Base-by-base conservation (phyloP, 1,284 basidiomycete genomes). In the Naganishia cerealis region DNA sequence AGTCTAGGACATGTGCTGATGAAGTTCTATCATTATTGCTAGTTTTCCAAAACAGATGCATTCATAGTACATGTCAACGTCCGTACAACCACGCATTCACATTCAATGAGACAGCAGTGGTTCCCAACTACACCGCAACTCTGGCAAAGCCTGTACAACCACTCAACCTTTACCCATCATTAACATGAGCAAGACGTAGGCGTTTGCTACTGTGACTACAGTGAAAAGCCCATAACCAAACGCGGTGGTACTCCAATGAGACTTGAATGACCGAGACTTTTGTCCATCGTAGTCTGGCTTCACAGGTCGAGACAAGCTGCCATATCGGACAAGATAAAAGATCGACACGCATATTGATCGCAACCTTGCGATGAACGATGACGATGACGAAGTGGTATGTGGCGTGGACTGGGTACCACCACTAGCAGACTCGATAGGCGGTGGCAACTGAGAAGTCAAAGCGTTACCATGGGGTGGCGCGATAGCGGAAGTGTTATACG, bases 121-220 rank as follows among this genome's bases (percentile, higher is more conserved):
- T 33, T 33, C 29, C 29, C 29, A 6, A 33, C 29, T 33, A 3
- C 29, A 33, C 29, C 29, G 29, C 29, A 33, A 33, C n/a, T 33
- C 29, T 33, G 29, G 6, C 29, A 6, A 33, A 33, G 29, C 29
- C 6, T 33, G 29, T 33, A 33, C 29, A 33, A 6, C 43, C n/a
- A 46, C n/a, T n/a, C 8, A 50, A 10, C 40, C 26, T 40, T 71
- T 72, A 18, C 80, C 79, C 66, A 80, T 63, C 16, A 69, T 71
- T 3, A 80, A 72, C 74, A 79, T 69, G 3, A 81, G 75, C 63
- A 80, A 76, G 16, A 79, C 79, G 71, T 79, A 80, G 38, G 56
- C 78, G 75, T 92, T 91, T 43, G 90, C 90, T 21, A 85, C 78
- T 18, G 88, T 79, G 16, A 91, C 82, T 6, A 90, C 72, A 7